These are phyloP conservation scores for Salvia sclarea DNA, from an alignment of 305 asterid genomes.

Conservation along the genomic window DNA sequence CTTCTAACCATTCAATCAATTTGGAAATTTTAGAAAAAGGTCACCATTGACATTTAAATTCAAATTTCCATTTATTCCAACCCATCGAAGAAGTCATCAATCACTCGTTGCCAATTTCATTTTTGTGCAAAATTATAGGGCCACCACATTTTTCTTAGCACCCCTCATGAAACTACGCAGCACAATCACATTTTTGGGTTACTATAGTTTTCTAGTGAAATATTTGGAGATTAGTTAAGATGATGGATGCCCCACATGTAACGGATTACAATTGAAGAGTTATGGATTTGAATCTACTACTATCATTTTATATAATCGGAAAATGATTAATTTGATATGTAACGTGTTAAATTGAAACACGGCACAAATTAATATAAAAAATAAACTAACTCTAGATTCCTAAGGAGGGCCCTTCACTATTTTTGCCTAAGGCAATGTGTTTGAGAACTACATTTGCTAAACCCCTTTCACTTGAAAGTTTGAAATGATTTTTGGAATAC, in stretches of 20 bases:
- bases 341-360: no score
- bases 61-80: background rate
- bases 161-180: background rate
- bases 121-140: background rate
- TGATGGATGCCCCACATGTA: background rate
- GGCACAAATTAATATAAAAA: no score
- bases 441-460: background rate
- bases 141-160: background rate
- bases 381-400: no score
- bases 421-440: no score
- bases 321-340: no score
- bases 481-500: background rate
- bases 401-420: no score
- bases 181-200: background rate
- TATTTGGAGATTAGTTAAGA: background rate
- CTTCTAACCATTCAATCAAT: conserved; percentile 4
- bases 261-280: no score
- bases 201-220: background rate
- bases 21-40: background rate
- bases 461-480: background rate
- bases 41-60: background rate
- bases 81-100: conserved; percentile 1
- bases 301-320: no score
- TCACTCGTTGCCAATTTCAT: background rate
- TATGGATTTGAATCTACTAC: no score